These are phyloP conservation scores for Diaporthe sp. DNA, from an alignment of 2,329 filamentous ascomycete species.

Conservation along the genomic window DNA sequence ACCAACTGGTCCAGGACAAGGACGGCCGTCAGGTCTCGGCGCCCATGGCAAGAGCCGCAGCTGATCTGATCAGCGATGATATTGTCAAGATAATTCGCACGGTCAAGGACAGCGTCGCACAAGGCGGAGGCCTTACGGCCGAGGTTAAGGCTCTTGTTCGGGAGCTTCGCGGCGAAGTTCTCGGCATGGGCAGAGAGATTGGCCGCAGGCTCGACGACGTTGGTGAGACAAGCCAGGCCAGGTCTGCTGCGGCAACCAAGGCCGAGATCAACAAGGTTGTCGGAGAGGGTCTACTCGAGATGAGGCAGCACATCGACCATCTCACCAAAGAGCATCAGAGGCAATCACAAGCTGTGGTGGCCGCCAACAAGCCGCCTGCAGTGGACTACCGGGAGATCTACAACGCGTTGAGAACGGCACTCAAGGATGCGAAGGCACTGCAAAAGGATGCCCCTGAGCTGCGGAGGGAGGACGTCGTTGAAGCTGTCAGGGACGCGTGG, in stretches of 20 bases:
- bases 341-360: slow-evolving; percentile 72
- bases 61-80: slow-evolving; percentile 79
- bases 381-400: slow-evolving; percentile 89
- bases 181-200: slow-evolving; percentile 94
- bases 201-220: slow-evolving; percentile 86
- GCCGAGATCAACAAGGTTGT: slow-evolving; percentile 83
- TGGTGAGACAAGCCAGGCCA: slow-evolving; percentile 58
- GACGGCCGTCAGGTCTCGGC: slow-evolving; percentile 59
- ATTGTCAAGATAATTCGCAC: slow-evolving; percentile 84
- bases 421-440: slow-evolving; percentile 70
- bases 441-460: slow-evolving; percentile 63
- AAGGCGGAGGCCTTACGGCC: slow-evolving; percentile 89
- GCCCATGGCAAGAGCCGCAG: slow-evolving; percentile 56
- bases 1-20: slow-evolving; percentile 59
- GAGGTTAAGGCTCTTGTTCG: slow-evolving; percentile 92
- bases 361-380: slow-evolving; percentile 67
- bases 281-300: slow-evolving; percentile 82
- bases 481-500: slow-evolving; percentile 90
- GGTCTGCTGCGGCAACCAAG: slow-evolving; percentile 66
- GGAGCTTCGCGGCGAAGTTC: slow-evolving; percentile 89
- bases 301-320: slow-evolving; percentile 86
- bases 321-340: slow-evolving; percentile 82
- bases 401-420: slow-evolving; percentile 82
- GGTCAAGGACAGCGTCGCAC: slow-evolving; percentile 91
- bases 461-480: slow-evolving; percentile 85